A percentile compares a stretch with the other conserved stretches of the same genome.
These are phyloP conservation scores for Tripidium arundinaceum DNA, from an alignment of 202 grass and related monocot genomes.

Conservation along the genomic window DNA sequence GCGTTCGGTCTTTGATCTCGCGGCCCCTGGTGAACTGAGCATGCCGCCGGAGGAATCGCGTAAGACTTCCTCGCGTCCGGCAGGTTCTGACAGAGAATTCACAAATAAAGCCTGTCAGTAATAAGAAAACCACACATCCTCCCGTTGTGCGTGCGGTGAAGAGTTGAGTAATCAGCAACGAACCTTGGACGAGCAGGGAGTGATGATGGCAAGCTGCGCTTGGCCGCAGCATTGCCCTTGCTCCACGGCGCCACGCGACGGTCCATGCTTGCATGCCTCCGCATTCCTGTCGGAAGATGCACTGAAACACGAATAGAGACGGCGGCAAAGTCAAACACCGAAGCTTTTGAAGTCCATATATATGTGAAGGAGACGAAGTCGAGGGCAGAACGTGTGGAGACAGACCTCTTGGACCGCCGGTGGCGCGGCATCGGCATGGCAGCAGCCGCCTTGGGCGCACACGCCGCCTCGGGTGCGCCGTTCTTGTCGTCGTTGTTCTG, in stretches of 20 bases:
- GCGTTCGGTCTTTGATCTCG: constrained; percentile 32
- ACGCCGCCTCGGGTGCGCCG: background rate
- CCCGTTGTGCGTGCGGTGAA: background rate
- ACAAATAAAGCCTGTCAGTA: background rate
- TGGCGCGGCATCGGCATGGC: constrained; percentile 32
- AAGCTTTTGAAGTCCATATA: background rate
- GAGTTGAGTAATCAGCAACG: background rate
- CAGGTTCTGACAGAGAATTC: constrained; percentile 31
- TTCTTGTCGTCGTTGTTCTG: background rate
- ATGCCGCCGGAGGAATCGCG: constrained; percentile 6
- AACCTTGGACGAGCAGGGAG: background rate
- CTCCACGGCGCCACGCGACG: constrained; percentile 4
- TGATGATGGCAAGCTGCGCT: background rate
- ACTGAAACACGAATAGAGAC: background rate
- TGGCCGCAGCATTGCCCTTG: constrained; percentile 20
- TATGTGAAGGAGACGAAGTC: background rate
- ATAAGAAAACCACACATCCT: background rate
- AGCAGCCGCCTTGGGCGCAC: background rate
- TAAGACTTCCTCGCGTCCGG: constrained; percentile 29
- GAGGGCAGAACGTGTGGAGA: background rate
- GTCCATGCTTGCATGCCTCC: constrained; percentile 36
- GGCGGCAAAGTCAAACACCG: background rate
- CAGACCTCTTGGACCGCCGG: constrained; percentile 55
- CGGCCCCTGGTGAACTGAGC: constrained; percentile 15
- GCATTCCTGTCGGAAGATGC: constrained; percentile 53